These are phyloP conservation scores for Candida jianshihensis DNA, from an alignment of 805 yeast genomes.

Conservation along the genomic window DNA sequence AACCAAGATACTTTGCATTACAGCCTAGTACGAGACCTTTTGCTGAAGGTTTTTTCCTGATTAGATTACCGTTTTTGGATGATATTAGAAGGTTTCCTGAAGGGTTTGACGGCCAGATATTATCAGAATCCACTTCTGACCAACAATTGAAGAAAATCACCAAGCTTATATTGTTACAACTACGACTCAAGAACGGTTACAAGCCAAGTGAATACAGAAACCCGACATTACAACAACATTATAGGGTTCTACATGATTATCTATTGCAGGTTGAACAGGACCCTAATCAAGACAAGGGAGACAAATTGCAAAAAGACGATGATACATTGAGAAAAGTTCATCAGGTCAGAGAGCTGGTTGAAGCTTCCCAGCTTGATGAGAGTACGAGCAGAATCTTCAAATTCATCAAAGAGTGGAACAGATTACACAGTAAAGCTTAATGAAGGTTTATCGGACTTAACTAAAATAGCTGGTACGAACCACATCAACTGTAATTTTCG, in stretches of 20 bases:
- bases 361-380: constrained; percentile 19
- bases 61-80: constrained; percentile 66
- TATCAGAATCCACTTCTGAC: constrained; percentile 6
- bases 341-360: constrained; percentile 24
- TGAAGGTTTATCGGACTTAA: no score
- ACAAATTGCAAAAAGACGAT: constrained; percentile 21
- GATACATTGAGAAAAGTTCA: constrained; percentile 27
- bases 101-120: constrained; percentile 5
- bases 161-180: constrained; percentile 25
- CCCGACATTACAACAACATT: constrained; percentile 64
- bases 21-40: constrained; percentile 42
- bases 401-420: constrained; percentile 28
- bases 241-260: constrained; percentile 54
- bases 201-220: constrained; percentile 52
- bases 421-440: constrained; percentile 18
- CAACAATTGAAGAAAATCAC: constrained; percentile 10
- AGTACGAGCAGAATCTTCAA: constrained; percentile 17
- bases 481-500: neutral
- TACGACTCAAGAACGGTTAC: constrained; percentile 42
- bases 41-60: constrained; percentile 70
- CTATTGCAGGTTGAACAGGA: constrained; percentile 47
- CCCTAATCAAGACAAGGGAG: constrained; percentile 4
- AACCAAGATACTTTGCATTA: constrained; percentile 53
- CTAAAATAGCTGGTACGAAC: neutral
- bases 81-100: constrained; percentile 65